Evolutionary conservation across 495 filamentous ascomycete genomes (phyloP), one percentile per base, ranked within the genome.

Genomic region (Penicillium egyptiacum): DNA sequence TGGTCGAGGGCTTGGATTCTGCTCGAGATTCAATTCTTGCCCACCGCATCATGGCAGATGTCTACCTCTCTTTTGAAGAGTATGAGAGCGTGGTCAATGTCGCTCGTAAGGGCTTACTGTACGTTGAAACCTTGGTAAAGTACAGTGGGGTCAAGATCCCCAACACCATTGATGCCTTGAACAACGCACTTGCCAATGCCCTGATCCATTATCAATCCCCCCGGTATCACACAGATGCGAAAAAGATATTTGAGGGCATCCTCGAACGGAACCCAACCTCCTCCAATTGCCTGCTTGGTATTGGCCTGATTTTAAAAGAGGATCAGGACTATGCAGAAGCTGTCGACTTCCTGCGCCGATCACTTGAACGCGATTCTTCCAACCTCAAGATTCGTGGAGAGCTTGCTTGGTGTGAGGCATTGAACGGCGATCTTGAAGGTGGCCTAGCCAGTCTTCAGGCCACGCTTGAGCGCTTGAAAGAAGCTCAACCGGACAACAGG

Each of bases 241-340:
- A 88, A 62, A 61, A 57, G 12, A 79, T 96, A 10, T 99, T 99
- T 59, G 85, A 94, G 57, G 75, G 77, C 9, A 88, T 96, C 1
- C 79, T 99, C 0, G 71, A 81, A 41, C 81, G 86, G 35, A 89
- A 90, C 46, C 79, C 84, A 9, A 81, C 77, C 2, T 91, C 88
- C 2, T 92, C 90, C 7, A 74, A 83, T 43, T 94, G 91, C 40
- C 76, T 98, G 35, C 87, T 98, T 48, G 94, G 94, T 3, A 83
- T 97, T 49, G 94, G 94, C 10, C 71, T 96, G 23, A 92, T 98
- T 31, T 84, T 92, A 40, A 90, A 96, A 72, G 92, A 96, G 57
- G 90, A 96, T 62, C 88, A 95, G 60, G 86, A 98, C 42, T 96
- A 90, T 68, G 69, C 75, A 26, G 80, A 86, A 63, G 95, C 95